These are phyloP conservation scores for Lentinula sp. DNA, from an alignment of 768 basidiomycete genomes.

Conservation along the genomic window DNA sequence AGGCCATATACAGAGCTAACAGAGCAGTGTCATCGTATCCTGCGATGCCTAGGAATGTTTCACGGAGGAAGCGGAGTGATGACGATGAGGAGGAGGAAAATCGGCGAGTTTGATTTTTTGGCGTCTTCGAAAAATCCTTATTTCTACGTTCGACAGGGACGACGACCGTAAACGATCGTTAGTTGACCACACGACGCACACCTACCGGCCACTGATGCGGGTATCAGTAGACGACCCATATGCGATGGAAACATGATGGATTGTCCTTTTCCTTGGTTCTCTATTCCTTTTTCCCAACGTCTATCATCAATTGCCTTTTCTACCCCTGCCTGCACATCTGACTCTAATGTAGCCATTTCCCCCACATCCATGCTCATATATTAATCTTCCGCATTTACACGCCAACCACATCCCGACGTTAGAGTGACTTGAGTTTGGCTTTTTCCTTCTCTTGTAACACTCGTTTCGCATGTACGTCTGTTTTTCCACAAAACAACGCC, in stretches of 20 bases:
- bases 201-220: neutral
- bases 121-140: conserved; percentile 2
- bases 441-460: conserved; percentile 81
- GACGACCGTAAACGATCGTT: conserved; percentile 45
- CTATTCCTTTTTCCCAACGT: neutral
- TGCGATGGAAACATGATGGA: conserved; percentile 43
- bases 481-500: neutral
- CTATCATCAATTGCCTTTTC: neutral
- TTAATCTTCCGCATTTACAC: conserved; percentile 3
- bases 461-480: conserved; percentile 77
- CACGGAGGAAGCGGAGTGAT: conserved; percentile 70
- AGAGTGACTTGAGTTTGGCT: conserved; percentile 75
- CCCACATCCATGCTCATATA: neutral
- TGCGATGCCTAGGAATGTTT: conserved; percentile 33
- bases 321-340: neutral
- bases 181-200: conserved; percentile 22
- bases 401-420: conserved; percentile 15
- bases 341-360: neutral
- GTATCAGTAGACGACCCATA: conserved; percentile 22
- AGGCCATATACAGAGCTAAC: conserved; percentile 83
- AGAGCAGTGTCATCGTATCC: conserved; percentile 63
- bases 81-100: conserved; percentile 43
- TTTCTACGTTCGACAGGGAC: conserved; percentile 21
- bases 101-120: neutral
- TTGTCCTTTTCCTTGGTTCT: neutral